Conservation (phyloP, 2,329 filamentous ascomycete genomes). For the Aspergillus tamarii region DNA sequence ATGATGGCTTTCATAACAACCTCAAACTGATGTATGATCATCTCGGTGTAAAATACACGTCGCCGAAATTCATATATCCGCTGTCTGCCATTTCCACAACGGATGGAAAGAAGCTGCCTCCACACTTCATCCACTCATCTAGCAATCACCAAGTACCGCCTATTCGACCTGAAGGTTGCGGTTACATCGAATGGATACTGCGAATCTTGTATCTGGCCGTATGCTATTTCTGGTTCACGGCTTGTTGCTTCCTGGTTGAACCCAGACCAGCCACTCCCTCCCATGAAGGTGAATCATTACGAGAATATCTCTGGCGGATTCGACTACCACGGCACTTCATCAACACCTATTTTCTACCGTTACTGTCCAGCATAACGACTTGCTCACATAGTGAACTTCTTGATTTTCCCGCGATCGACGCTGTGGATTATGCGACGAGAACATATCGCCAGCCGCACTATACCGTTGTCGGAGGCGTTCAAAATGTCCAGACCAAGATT, state of each 20-base stretch:
- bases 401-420: constrained; percentile 25
- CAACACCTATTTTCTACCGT: constrained; percentile 16
- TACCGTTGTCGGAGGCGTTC: constrained; percentile 24
- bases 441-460: constrained; percentile 27
- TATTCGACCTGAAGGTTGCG: neutral
- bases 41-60: constrained; percentile 54
- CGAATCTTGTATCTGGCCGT: constrained; percentile 13
- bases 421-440: constrained; percentile 23
- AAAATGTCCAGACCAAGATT: constrained; percentile 19
- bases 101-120: constrained; percentile 10
- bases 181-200: constrained; percentile 9
- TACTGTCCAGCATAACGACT: constrained; percentile 40
- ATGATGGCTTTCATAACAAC: constrained; percentile 58
- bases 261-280: constrained; percentile 1
- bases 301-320: constrained; percentile 13
- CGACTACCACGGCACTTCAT: constrained; percentile 12
- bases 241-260: constrained; percentile 15
- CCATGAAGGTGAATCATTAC: constrained; percentile 14
- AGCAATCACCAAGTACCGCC: constrained; percentile 20
- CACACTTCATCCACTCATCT: constrained; percentile 25
- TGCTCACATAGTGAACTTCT: constrained; percentile 28
- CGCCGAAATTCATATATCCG: constrained; percentile 48
- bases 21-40: constrained; percentile 61
- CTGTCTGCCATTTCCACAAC: constrained; percentile 56
- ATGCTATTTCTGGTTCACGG: constrained; percentile 22